Percentiles rank a stretch among this genome's conserved stretches.
Evolutionary conservation across 2,329 filamentous ascomycete species (phyloP).

Genomic region (Botrytis cinerea): DNA sequence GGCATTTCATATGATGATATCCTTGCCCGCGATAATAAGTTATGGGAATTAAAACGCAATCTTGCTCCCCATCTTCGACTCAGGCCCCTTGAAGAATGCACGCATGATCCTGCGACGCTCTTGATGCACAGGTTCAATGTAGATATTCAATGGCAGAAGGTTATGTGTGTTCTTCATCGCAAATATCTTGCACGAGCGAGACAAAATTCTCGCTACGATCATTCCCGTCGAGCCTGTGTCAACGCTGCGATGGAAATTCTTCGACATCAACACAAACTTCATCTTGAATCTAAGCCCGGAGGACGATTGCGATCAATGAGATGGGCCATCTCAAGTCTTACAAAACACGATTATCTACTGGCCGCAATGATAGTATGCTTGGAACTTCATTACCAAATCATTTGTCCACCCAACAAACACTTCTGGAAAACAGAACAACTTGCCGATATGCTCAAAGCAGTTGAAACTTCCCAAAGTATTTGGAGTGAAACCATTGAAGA

Average conservation of each 20-base stretch:
- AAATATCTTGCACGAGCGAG: conserved; percentile 80
- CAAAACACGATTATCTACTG: conserved; percentile 77
- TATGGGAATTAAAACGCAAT: conserved; percentile 63
- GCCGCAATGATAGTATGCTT: conserved; percentile 82
- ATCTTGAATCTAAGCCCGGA: conserved; percentile 70
- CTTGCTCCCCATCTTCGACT: conserved; percentile 80
- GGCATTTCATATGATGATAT: conserved; percentile 65
- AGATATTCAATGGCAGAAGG: conserved; percentile 84
- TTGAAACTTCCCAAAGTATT: conserved; percentile 73
- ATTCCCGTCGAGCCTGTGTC: conserved; percentile 81
- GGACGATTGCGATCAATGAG: conserved; percentile 72
- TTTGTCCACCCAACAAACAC: conserved; percentile 48
- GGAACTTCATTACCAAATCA: conserved; percentile 72
- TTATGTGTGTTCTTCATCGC: conserved; percentile 83
- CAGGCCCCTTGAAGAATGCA: conserved; percentile 71
- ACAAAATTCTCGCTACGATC: conserved; percentile 77
- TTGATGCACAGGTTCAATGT: conserved; percentile 84
- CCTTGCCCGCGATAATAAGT: conserved; percentile 59
- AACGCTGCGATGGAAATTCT: conserved; percentile 84
- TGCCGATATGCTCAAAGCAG: conserved; percentile 72
- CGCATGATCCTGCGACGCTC: conserved; percentile 77
- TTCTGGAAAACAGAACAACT: conserved; percentile 63
- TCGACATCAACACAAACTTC: conserved; percentile 72
- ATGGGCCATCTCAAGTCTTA: conserved; percentile 78
- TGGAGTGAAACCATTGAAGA: conserved; percentile 77